phyloP scores from a whole-genome alignment of 352 stramenopile genomes.

The Phytophthora brassicae region DNA sequence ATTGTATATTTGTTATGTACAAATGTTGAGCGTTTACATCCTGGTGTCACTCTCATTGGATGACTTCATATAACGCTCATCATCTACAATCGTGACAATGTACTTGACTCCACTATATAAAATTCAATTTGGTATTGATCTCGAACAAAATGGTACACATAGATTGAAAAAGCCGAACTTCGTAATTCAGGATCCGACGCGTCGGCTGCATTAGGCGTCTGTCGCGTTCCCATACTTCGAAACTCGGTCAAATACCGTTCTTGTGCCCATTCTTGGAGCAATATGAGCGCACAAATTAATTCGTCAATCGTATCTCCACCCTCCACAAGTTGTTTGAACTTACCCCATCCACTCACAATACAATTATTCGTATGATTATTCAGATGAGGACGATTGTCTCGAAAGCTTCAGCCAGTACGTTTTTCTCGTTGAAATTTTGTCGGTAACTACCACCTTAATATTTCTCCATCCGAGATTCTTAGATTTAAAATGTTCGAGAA shows the following conservation, averaged over 20 bases:
- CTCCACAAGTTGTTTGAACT: slow-evolving; percentile 4
- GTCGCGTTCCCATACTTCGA: neutral
- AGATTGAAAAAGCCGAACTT: neutral
- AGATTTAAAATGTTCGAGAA: slow-evolving; percentile 8
- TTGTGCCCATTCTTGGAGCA: slow-evolving; percentile 15
- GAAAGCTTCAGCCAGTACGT: neutral
- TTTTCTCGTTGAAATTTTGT: slow-evolving; percentile 15
- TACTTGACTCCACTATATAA: neutral
- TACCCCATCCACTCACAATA: slow-evolving; percentile 7
- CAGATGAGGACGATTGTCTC: slow-evolving; percentile 2
- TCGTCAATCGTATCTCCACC: slow-evolving; percentile 2
- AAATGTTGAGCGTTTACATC: no score
- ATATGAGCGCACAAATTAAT: slow-evolving; percentile 4
- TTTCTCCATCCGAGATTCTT: slow-evolving; percentile 7
- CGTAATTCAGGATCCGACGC: slow-evolving; percentile 6
- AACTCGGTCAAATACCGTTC: slow-evolving; percentile 16
- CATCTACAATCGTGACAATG: no score
- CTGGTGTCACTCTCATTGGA: no score
- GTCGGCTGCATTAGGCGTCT: neutral
- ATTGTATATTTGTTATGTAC: no score
- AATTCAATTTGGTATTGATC: slow-evolving; percentile 18
- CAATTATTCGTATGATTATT: slow-evolving; percentile 13
- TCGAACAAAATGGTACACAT: slow-evolving; percentile 2
- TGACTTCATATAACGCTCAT: neutral
- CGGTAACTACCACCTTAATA: slow-evolving; percentile 10